These are phyloP conservation scores for Sporisorium graminicola DNA, from an alignment of 1,284 basidiomycete species.

Conservation along the genomic window DNA sequence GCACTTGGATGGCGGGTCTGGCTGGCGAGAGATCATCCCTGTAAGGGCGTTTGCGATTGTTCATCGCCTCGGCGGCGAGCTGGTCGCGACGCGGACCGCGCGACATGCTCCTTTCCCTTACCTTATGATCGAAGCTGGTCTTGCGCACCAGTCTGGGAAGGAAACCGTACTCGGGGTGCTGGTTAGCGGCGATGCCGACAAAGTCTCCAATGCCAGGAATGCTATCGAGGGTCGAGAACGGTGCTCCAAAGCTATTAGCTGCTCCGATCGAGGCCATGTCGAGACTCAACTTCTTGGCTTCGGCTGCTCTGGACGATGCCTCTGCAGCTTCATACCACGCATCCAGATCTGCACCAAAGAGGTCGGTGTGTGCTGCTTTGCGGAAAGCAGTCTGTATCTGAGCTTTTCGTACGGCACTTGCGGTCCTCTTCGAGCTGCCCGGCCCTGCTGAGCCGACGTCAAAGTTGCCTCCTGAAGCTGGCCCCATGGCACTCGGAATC, in stretches of 20 bases:
- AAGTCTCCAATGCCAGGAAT: constrained; percentile 68
- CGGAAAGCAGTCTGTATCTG: constrained; percentile 62
- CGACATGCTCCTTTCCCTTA: constrained; percentile 64
- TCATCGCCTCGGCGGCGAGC: constrained; percentile 39
- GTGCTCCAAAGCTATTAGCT: constrained; percentile 55
- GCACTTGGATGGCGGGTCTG: constrained; percentile 52
- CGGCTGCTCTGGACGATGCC: constrained; percentile 23
- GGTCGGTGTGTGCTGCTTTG: constrained; percentile 57
- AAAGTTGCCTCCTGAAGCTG: constrained; percentile 14
- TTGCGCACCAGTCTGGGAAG: constrained; percentile 67
- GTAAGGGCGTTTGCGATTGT: constrained; percentile 63
- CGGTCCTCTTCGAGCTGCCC: constrained; percentile 25
- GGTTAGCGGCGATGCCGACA: constrained; percentile 64
- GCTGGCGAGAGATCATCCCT: constrained; percentile 63
- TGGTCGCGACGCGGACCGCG: constrained; percentile 54
- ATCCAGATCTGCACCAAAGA: constrained; percentile 57
- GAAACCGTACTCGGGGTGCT: constrained; percentile 69
- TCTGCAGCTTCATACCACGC: constrained; percentile 36
- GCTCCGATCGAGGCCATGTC: constrained; percentile 64
- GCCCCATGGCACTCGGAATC: constrained; percentile 10
- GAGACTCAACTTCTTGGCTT: constrained; percentile 45
- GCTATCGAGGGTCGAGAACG: constrained; percentile 63
- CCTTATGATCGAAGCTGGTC: constrained; percentile 69
- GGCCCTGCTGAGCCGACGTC: constrained; percentile 18
- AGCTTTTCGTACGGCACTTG: constrained; percentile 44